Conservation (phyloP, 2,329 filamentous ascomycete species). For the Ceratocystis cubensis region DNA sequence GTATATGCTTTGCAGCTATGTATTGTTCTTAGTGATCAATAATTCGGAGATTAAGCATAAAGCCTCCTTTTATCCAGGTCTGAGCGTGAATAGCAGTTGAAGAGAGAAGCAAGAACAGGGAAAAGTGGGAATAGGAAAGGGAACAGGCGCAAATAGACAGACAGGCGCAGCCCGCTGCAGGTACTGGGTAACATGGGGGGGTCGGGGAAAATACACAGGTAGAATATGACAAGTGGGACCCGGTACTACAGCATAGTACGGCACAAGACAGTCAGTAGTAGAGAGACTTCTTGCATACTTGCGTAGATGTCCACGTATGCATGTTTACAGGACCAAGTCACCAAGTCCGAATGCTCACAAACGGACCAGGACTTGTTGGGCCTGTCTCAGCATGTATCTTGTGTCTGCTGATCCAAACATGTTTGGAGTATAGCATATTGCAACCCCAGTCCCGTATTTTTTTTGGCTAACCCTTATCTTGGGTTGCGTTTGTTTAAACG, state of each 20-base stretch:
- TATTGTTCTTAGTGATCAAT: not conserved
- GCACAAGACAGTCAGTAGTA: too few relatives aligned
- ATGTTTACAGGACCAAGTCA: too few relatives aligned
- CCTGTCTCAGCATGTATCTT: too few relatives aligned
- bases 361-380: too few relatives aligned
- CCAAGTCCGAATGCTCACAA: too few relatives aligned
- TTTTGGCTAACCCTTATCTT: not conserved
- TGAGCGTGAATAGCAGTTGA: not conserved
- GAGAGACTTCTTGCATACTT: too few relatives aligned
- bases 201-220: too few relatives aligned
- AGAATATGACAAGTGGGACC: too few relatives aligned
- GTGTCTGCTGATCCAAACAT: too few relatives aligned
- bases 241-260: too few relatives aligned
- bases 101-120: not conserved
- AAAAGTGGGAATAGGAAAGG: not conserved
- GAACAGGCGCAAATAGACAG: too few relatives aligned
- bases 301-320: too few relatives aligned
- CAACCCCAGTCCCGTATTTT: not conserved
- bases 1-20: not conserved
- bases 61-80: not conserved
- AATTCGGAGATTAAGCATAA: constrained; percentile 7
- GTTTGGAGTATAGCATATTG: not conserved
- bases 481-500: not conserved
- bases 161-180: not conserved
- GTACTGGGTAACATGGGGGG: not conserved